Evolutionary conservation across 495 filamentous ascomycete species (phyloP).

Genomic region (Aspergillus olivimuriae): DNA sequence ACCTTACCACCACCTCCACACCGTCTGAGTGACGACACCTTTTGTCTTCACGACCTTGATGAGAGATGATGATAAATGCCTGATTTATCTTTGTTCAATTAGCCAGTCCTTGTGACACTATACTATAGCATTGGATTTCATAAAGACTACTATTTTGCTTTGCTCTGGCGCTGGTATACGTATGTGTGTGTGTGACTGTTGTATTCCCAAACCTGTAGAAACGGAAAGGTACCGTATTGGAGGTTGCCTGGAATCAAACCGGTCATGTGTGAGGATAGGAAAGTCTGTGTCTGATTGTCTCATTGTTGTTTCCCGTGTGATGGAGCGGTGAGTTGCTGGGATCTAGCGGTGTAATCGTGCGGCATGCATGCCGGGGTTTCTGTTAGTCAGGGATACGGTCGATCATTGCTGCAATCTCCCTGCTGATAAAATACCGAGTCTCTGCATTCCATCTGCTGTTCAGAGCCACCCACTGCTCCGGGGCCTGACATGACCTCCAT

Average conservation of each 20-base stretch:
- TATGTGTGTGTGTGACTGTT: too few relatives aligned
- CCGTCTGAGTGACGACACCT: slow-evolving; percentile 23
- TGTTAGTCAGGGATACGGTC: neutral
- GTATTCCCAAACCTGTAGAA: too few relatives aligned
- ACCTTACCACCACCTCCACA: slow-evolving; percentile 45
- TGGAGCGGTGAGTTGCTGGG: neutral
- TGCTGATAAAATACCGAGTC: too few relatives aligned
- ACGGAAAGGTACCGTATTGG: too few relatives aligned
- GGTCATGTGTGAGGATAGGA: too few relatives aligned
- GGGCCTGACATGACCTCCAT: too few relatives aligned
- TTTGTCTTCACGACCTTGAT: slow-evolving; percentile 47
- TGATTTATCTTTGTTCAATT: slow-evolving; percentile 33
- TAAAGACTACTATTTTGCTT: slow-evolving; percentile 16
- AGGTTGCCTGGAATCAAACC: too few relatives aligned
- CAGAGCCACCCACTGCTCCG: too few relatives aligned
- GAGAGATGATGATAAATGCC: slow-evolving; percentile 50
- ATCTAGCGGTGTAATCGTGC: neutral
- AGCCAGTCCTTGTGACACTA: slow-evolving; percentile 35
- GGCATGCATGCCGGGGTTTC: neutral
- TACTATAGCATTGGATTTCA: slow-evolving; percentile 32
- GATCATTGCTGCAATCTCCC: too few relatives aligned
- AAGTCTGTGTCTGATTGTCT: too few relatives aligned
- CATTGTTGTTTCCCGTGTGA: neutral
- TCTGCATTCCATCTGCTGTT: too few relatives aligned
- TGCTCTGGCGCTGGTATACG: too few relatives aligned